phyloP scores from a whole-genome alignment of 2,329 filamentous ascomycete species.

The Dactylonectria estremocensis region DNA sequence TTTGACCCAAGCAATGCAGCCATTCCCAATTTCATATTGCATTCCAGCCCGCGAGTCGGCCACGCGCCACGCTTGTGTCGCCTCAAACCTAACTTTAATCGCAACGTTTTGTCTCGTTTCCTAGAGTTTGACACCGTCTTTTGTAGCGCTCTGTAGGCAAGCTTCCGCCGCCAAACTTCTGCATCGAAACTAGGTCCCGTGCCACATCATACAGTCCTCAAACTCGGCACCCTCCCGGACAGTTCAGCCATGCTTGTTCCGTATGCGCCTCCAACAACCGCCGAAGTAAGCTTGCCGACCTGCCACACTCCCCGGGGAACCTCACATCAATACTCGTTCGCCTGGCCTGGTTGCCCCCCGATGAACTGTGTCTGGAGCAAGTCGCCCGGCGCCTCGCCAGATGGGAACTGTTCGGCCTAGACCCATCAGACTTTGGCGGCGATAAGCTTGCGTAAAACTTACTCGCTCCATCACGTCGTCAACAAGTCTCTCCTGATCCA shows the following conservation, averaged over 20 bases:
- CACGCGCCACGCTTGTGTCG: slow-evolving; percentile 38
- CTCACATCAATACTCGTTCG: neutral
- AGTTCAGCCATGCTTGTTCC: slow-evolving; percentile 18
- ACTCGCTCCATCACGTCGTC: slow-evolving; percentile 21
- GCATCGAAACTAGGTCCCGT: slow-evolving; percentile 26
- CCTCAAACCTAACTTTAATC: slow-evolving; percentile 40
- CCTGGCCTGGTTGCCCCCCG: neutral
- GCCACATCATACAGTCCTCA: slow-evolving; percentile 11
- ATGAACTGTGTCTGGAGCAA: slow-evolving; percentile 3
- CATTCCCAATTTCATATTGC: slow-evolving; percentile 22
- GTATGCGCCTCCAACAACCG: slow-evolving; percentile 5
- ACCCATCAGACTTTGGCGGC: slow-evolving; percentile 36
- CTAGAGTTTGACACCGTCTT: slow-evolving; percentile 41
- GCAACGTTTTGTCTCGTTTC: slow-evolving; percentile 33
- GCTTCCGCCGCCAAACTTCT: slow-evolving; percentile 17
- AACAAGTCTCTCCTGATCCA: neutral
- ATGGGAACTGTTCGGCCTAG: slow-evolving; percentile 11
- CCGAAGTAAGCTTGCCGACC: neutral
- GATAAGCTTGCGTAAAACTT: slow-evolving; percentile 36
- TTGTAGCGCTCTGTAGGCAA: slow-evolving; percentile 28
- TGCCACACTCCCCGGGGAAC: neutral
- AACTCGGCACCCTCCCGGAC: slow-evolving; percentile 4
- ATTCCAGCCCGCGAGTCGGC: slow-evolving; percentile 38
- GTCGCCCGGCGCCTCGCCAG: neutral
- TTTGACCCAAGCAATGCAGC: slow-evolving; percentile 31